Base-by-base conservation (phyloP, 176 grass and related monocot species). In the Phoenix dactylifera region DNA sequence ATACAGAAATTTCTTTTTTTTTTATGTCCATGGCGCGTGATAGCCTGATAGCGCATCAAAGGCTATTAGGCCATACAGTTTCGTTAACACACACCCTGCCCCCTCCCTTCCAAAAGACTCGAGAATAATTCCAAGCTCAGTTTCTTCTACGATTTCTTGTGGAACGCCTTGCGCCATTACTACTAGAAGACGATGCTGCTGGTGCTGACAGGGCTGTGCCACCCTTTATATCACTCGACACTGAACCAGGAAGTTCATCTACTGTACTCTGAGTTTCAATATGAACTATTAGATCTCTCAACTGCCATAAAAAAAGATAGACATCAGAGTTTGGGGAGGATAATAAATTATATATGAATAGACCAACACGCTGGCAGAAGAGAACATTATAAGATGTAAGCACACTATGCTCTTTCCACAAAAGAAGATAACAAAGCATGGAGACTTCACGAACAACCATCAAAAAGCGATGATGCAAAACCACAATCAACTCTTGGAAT, bases 221-320 rank as follows among this genome's bases (percentile, higher is more conserved):
- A n/a, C 63, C 80, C 20, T 74, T 49, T 65, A 76, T 68, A 54
- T 89, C 82, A 24, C 22, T 73, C 50, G 61, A 25, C 18, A 64
- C 58, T 0, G 57, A 77, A 17, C 76, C 71, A 23, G 62, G 26
- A 73, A 35, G 65, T 49, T 73, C 62, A 23, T 82, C 65, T 52
- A 72, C 64, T 18, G 61, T 23, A 51, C 57, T 58, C 24, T 66
- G 77, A 10, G 65, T 61, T 57, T 90, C 86, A 2, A 96, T 67
- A 49, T 64, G 83, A 48, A 54, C 62, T 73, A 96, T 90, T 74
- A 96, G 62, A 74, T 60, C 72, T 52, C 66, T 79, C 74, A 90
- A 66, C 83, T 96, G 68, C 64, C 32, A 80, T 1, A 79, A 7
- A 54, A 58, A 56, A 58, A 15, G n/a, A 50, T 26, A 39, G 35